Evolutionary conservation across 1,284 basidiomycete genomes (phyloP).

Genomic region (Pseudozyma pruni): DNA sequence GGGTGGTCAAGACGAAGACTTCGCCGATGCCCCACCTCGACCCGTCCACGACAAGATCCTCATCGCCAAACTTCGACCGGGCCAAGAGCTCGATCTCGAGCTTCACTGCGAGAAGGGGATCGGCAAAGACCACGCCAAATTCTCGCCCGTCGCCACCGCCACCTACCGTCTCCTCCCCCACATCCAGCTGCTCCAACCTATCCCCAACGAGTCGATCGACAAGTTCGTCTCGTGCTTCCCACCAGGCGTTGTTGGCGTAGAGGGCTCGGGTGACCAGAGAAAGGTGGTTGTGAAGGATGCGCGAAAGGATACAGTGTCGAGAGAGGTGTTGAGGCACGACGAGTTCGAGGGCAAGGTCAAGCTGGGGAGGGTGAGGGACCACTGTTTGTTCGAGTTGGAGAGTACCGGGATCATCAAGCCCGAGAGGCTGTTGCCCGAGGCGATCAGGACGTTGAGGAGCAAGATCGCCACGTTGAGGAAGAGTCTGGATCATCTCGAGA

Average conservation of each 20-base stretch:
- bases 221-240: slow-evolving; percentile 91
- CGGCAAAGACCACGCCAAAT: slow-evolving; percentile 98
- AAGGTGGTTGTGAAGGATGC: slow-evolving; percentile 76
- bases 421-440: slow-evolving; percentile 83
- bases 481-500: slow-evolving; percentile 56
- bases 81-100: slow-evolving; percentile 84
- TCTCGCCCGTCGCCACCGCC: slow-evolving; percentile 81
- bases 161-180: slow-evolving; percentile 92
- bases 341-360: slow-evolving; percentile 89
- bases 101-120: slow-evolving; percentile 92
- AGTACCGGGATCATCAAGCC: slow-evolving; percentile 88
- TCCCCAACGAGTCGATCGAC: slow-evolving; percentile 74
- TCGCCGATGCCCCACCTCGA: slow-evolving; percentile 72
- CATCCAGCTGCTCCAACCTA: slow-evolving; percentile 80
- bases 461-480: slow-evolving; percentile 74
- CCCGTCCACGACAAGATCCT: slow-evolving; percentile 87
- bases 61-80: slow-evolving; percentile 91
- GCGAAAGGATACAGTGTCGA: slow-evolving; percentile 87
- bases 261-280: slow-evolving; percentile 72
- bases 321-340: slow-evolving; percentile 90
- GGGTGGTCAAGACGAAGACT: slow-evolving; percentile 78
- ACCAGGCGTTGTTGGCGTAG: slow-evolving; percentile 83
- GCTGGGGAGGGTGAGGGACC: slow-evolving; percentile 87
- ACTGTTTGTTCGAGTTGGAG: slow-evolving; percentile 92
- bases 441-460: slow-evolving; percentile 82